Evolutionary conservation across 352 stramenopile species (phyloP), one percentile per base, ranked within the genome.

Genomic region (Globisporangium canariense): DNA sequence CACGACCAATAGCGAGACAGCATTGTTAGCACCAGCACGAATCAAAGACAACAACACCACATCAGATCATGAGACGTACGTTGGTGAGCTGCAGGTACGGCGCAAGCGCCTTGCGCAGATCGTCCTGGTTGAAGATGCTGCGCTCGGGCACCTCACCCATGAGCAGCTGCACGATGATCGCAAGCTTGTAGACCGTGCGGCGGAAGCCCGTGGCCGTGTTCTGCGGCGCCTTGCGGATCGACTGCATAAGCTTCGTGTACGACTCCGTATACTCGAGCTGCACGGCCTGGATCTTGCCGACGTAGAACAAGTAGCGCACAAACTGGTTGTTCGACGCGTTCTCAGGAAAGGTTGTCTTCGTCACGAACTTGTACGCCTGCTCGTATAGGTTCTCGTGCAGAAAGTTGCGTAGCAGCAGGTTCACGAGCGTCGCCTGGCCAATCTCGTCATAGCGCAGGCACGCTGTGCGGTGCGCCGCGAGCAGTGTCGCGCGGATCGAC

Each of bases 291-390:
- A 99, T 98, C 50, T 97, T 93, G 65, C 96, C 86, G 16, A 93
- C 85, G 73, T 99, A 98, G 76, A 98, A 99, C 60, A 99, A 71
- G 71, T 99, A 99, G 40, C 97, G 90, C 66, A 98, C 97, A 62
- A 99, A 96, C 83, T 99, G 97, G 77, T 99, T 99, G 85, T 99
- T 99, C n/a, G 91, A 98, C 22, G 96, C 91, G 7, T 77, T 85
- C 64, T 97, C 89, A 0, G 91, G 89, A 60, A 96, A 97, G 38
- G 77, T 85, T 22, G 90, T 93, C 79, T 97, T 96, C 57, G 71
- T 91, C 46, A 97, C 86, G 57, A 98, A 95, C 71, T 97, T 98
- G 74, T 96, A 96, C 8, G 92, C 94, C 66, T 97, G 89, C 62
- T 98, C 91, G 63, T 97, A 91, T 52, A 97, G 68, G 69, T 97